Conservation (phyloP, 352 stramenopile genomes). For the Phytophthora capsici region DNA sequence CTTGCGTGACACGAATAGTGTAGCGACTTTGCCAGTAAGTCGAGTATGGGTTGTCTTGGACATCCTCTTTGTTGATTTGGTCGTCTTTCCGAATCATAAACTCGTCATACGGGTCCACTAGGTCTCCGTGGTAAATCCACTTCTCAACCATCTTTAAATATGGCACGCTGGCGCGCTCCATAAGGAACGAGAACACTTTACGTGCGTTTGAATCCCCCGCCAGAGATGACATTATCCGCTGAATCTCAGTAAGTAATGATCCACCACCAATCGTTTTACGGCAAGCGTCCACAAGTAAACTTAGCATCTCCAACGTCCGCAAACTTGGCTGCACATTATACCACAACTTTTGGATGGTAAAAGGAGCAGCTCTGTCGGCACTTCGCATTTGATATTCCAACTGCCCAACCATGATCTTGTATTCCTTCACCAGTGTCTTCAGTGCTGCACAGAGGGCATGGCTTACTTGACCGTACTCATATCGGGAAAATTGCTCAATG, state of each 20-base stretch:
- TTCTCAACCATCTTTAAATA: slow-evolving; percentile 92
- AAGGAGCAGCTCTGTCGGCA: slow-evolving; percentile 26
- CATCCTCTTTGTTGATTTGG: slow-evolving; percentile 78
- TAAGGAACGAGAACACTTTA: slow-evolving; percentile 83
- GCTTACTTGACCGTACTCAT: slow-evolving; percentile 94
- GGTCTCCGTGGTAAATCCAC: slow-evolving; percentile 91
- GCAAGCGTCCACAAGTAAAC: slow-evolving; percentile 79
- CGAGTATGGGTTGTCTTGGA: slow-evolving; percentile 90
- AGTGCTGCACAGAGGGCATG: slow-evolving; percentile 94
- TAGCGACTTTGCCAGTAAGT: slow-evolving; percentile 92
- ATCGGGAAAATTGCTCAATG: slow-evolving; percentile 82
- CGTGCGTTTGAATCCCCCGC: slow-evolving; percentile 81
- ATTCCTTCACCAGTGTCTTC: slow-evolving; percentile 93
- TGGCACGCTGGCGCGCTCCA: slow-evolving; percentile 83
- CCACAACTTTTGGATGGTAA: slow-evolving; percentile 93
- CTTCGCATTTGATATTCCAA: slow-evolving; percentile 85
- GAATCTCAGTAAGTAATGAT: slow-evolving; percentile 91
- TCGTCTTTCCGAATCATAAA: slow-evolving; percentile 91
- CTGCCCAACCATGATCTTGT: slow-evolving; percentile 92
- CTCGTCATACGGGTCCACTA: slow-evolving; percentile 92
- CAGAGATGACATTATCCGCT: slow-evolving; percentile 81
- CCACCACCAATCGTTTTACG: slow-evolving; percentile 85
- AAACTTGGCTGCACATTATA: slow-evolving; percentile 93
- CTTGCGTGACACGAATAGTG: slow-evolving; percentile 76
- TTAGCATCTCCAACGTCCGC: slow-evolving; percentile 93